Conservation (phyloP, 2,329 filamentous ascomycete species). For the Microsporum audouinii region DNA sequence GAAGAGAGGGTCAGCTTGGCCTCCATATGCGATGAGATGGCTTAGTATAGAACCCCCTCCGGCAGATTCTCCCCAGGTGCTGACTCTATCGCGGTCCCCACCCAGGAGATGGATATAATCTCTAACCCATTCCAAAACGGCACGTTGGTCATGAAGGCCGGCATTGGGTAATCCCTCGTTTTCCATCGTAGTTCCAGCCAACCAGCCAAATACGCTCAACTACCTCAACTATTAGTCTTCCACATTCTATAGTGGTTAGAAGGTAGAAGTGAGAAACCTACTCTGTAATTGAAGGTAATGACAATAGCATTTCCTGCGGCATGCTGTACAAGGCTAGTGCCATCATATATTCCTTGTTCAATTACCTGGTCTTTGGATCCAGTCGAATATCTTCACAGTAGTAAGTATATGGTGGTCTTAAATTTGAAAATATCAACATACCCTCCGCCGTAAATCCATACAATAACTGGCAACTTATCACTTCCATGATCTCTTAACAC, state of each 20-base stretch:
- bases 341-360: constrained; percentile 1
- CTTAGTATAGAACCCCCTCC: constrained; percentile 22
- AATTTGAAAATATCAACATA: not conserved
- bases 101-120: constrained; percentile 33
- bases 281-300: constrained; percentile 1
- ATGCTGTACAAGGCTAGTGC: not conserved
- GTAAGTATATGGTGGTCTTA: not conserved
- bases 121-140: constrained; percentile 31
- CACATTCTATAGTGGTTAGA: constrained; percentile 41
- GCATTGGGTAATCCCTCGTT: constrained; percentile 1
- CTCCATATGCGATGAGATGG: constrained; percentile 38
- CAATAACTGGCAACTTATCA: not conserved
- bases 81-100: constrained; percentile 31
- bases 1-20: constrained; percentile 37
- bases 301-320: not conserved
- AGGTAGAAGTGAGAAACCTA: constrained; percentile 24
- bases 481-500: constrained; percentile 10
- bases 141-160: constrained; percentile 39
- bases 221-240: constrained; percentile 29
- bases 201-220: constrained; percentile 28
- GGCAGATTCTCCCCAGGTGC: constrained; percentile 40
- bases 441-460: constrained; percentile 2
- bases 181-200: constrained; percentile 2
- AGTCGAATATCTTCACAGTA: not conserved
- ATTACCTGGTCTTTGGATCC: not conserved